Percentiles rank a stretch among this genome's conserved stretches.
phyloP scores from a whole-genome alignment of 2,329 filamentous ascomycete genomes.

The Dothiorella sarmentorum region DNA sequence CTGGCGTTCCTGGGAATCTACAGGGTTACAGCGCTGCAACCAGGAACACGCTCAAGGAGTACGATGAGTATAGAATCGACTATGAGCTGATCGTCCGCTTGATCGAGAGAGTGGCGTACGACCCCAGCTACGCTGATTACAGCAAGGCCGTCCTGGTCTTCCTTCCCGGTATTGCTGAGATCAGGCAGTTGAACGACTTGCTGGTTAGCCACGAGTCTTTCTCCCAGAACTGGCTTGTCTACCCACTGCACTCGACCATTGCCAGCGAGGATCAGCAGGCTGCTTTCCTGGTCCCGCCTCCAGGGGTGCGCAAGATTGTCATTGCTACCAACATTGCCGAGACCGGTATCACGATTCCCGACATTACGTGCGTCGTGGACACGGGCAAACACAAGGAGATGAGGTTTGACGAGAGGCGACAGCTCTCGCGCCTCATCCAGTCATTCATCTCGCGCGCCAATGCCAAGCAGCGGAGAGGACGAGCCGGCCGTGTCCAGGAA shows the following conservation, averaged over 20 bases:
- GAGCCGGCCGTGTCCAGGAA: slow-evolving; percentile 92
- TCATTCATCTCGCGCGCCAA: slow-evolving; percentile 95
- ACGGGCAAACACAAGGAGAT: slow-evolving; percentile 97
- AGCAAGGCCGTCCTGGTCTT: slow-evolving; percentile 95
- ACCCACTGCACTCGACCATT: slow-evolving; percentile 90
- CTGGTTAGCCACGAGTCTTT: slow-evolving; percentile 75
- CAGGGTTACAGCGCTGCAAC: slow-evolving; percentile 74
- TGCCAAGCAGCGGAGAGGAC: slow-evolving; percentile 88
- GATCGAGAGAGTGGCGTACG: slow-evolving; percentile 69
- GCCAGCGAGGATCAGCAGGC: slow-evolving; percentile 95
- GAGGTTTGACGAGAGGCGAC: slow-evolving; percentile 89
- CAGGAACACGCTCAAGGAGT: slow-evolving; percentile 66
- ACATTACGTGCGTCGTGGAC: slow-evolving; percentile 95
- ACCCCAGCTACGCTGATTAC: slow-evolving; percentile 63
- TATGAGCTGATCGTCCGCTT: slow-evolving; percentile 81
- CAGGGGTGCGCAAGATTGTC: slow-evolving; percentile 84
- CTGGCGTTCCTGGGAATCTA: slow-evolving; percentile 58
- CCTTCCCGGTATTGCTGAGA: slow-evolving; percentile 90
- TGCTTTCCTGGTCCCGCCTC: slow-evolving; percentile 81
- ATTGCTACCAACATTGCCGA: slow-evolving; percentile 97
- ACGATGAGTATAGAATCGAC: slow-evolving; percentile 90
- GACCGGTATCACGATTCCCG: slow-evolving; percentile 96
- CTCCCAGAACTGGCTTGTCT: slow-evolving; percentile 73
- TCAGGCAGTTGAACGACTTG: slow-evolving; percentile 82
- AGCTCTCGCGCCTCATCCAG: slow-evolving; percentile 86